phyloP scores from a whole-genome alignment of 805 yeast genomes.

The Saccharomycopsis oosterbeekiorum region DNA sequence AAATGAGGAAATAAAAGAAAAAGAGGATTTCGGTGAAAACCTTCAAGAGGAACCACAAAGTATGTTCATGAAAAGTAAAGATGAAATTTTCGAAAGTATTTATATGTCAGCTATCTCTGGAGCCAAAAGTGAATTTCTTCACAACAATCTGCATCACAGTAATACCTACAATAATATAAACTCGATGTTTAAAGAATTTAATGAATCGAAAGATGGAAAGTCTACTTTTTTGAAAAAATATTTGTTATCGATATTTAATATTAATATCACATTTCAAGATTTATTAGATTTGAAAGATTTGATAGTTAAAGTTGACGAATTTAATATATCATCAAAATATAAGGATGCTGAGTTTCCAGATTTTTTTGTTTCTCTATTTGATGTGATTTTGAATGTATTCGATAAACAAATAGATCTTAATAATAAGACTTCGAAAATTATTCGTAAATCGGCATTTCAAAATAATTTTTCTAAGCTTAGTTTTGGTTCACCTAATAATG shows the following conservation, averaged over 20 bases:
- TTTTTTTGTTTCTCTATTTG: constrained; percentile 3
- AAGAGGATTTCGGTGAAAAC: background rate
- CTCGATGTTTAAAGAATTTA: background rate
- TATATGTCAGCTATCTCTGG: constrained; percentile 15
- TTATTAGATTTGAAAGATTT: constrained; percentile 28
- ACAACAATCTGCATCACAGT: background rate
- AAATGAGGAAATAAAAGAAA: constrained; percentile 1
- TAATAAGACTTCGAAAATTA: background rate
- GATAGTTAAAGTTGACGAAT: constrained; percentile 29
- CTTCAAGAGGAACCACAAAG: background rate
- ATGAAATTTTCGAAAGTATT: constrained; percentile 12
- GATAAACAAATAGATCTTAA: background rate
- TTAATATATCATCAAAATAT: constrained; percentile 37
- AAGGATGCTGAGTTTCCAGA: constrained; percentile 2
- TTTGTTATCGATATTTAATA: constrained; percentile 1
- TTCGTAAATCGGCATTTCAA: background rate
- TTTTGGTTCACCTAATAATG: background rate
- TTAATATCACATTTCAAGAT: constrained; percentile 8
- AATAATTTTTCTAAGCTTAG: background rate
- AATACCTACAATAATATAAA: background rate
- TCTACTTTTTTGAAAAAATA: constrained; percentile 2
- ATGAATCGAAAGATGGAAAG: background rate
- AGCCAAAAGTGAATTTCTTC: background rate
- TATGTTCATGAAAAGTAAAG: background rate
- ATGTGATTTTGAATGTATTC: constrained; percentile 3